Base-by-base conservation (phyloP, 179 eudicot species). In the Beta corolliflora region DNA sequence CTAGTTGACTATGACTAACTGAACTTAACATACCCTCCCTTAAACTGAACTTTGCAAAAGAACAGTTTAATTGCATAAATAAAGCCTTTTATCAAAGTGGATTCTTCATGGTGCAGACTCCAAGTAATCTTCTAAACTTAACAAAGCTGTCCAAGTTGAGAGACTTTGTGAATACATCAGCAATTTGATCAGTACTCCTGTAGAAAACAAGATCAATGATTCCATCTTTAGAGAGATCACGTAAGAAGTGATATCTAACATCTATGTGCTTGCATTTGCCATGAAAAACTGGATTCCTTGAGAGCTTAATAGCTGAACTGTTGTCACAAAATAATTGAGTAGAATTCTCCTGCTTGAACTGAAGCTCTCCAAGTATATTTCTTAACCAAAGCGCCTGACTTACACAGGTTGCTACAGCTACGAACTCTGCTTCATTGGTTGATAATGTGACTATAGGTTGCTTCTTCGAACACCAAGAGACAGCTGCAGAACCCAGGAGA, bases 41-140 rank as follows among this genome's bases (percentile, higher is more conserved):
- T 60, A 60, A 60, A 18, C 65, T 60, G 65, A n/a, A 60, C 65
- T 60, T 60, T 60, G 65, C 65, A 60, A 60, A 60, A 60, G 65
- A 60, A 8, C 29, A 13, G 25, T n/a, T 60, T 18, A 60, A 60
- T 60, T 60, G 3, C 54, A 52, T 1, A 60, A n/a, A 60, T 60
- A 60, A 18, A 18, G 23, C 65, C 65, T 60, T 60, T 60, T 31
- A 60, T 60, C 29, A 19, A 60, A 60, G 23, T 9, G 13, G 65
- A 60, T 60, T n/a, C 65, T 19, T n/a, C 65, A 60, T 18, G 25
- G 65, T 60, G 65, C 29, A 60, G 15, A 19, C 25, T 60, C 65
- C 65, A n/a, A 60, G 65, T 19, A n/a, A 15, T 19, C 25, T 60
- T 60, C 65, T 60, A 60, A 60, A 60, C 65, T n/a, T 60, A 12